These are phyloP conservation scores for Cystofilobasidium macerans DNA, from an alignment of 768 basidiomycete genomes.

Conservation along the genomic window DNA sequence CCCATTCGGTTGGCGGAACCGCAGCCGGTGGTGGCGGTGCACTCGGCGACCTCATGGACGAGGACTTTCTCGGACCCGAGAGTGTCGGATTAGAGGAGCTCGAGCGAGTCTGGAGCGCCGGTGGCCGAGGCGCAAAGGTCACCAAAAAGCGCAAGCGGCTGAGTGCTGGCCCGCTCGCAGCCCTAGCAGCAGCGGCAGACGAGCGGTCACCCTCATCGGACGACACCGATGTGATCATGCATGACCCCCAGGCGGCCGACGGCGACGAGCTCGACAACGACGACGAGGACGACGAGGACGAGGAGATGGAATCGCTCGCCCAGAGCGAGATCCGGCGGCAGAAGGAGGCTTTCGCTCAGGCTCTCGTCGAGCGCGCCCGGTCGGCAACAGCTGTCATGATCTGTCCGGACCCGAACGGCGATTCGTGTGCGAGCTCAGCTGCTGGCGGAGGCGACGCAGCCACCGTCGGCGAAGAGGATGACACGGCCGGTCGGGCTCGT, in stretches of 20 bases:
- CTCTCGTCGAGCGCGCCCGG: slow-evolving; percentile 19
- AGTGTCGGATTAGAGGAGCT: slow-evolving; percentile 22
- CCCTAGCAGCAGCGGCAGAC: background rate
- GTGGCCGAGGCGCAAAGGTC: background rate
- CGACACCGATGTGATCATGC: background rate
- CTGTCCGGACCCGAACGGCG: background rate
- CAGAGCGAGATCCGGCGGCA: background rate
- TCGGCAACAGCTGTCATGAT: slow-evolving; percentile 19
- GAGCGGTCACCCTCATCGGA: background rate
- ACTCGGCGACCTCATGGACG: background rate
- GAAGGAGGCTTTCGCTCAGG: slow-evolving; percentile 24
- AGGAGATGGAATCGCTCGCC: no score
- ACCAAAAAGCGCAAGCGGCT: slow-evolving; percentile 5
- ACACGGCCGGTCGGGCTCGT: background rate
- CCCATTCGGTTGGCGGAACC: background rate
- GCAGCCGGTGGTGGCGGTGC: background rate
- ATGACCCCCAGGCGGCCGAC: background rate
- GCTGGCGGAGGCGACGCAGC: background rate
- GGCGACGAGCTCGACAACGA: background rate
- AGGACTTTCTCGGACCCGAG: slow-evolving; percentile 22
- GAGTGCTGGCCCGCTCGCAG: background rate
- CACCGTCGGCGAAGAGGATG: background rate
- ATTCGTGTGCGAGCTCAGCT: background rate
- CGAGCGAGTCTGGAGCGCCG: slow-evolving; percentile 22
- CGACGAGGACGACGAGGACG: background rate